These are phyloP conservation scores for Candida ponderosae DNA, from an alignment of 805 yeast genomes.

Conservation along the genomic window DNA sequence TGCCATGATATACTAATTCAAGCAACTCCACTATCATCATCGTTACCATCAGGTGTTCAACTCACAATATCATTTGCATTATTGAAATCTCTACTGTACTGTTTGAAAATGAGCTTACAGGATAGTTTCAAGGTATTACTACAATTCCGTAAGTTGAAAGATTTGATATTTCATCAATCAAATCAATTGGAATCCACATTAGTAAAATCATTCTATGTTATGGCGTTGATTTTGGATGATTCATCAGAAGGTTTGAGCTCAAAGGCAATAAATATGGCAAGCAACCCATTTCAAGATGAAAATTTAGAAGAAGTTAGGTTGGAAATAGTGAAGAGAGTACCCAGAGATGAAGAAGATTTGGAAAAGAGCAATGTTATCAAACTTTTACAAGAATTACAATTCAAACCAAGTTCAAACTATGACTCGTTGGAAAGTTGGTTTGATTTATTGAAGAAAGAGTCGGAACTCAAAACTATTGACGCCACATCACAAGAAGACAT, in stretches of 20 bases:
- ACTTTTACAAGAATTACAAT: not conserved
- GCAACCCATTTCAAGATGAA: constrained; percentile 8
- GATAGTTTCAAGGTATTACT: no score
- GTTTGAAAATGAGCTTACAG: not conserved
- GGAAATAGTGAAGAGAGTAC: constrained; percentile 2
- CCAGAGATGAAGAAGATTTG: not conserved
- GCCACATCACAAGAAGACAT: not conserved
- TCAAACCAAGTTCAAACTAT: not conserved
- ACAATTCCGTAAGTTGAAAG: no score
- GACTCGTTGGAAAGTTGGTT: constrained; percentile 6
- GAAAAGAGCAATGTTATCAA: no score
- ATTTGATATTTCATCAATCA: no score
- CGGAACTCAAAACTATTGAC: not conserved
- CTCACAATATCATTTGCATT: not conserved
- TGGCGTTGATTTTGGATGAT: constrained; percentile 4
- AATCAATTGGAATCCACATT: not conserved
- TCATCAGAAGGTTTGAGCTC: not conserved
- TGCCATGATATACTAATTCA: constrained; percentile 3
- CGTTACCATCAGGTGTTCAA: not conserved
- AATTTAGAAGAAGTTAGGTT: constrained; percentile 11
- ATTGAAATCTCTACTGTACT: not conserved
- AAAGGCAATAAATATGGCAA: not conserved
- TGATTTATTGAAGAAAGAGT: not conserved
- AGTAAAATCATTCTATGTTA: constrained; percentile 5
- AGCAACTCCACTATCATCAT: not conserved